phyloP scores from a whole-genome alignment of 495 filamentous ascomycete genomes.

The Penicillium robsamsonii region DNA sequence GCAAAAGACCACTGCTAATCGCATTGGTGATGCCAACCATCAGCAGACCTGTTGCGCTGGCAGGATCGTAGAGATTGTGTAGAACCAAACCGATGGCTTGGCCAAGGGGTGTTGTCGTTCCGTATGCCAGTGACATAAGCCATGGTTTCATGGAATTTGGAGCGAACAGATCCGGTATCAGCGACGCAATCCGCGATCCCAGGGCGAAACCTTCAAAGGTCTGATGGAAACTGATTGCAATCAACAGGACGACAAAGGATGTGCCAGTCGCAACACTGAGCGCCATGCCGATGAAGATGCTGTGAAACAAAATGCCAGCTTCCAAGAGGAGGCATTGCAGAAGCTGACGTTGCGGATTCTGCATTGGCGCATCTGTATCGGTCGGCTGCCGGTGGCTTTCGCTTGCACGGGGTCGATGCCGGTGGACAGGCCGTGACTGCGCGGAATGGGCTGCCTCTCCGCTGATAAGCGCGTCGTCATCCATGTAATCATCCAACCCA shows the following conservation, averaged over 20 bases:
- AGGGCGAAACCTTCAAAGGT: constrained; percentile 79
- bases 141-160: constrained; percentile 63
- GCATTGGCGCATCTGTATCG: constrained; percentile 26
- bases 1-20: constrained; percentile 77
- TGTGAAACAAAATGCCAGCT: constrained; percentile 83
- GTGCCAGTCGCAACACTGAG: constrained; percentile 78
- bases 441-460: constrained; percentile 10
- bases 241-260: constrained; percentile 73
- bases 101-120: constrained; percentile 84
- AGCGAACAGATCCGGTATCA: constrained; percentile 54
- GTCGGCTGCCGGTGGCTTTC: constrained; percentile 16
- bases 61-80: constrained; percentile 82
- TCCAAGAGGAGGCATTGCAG: constrained; percentile 79
- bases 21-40: constrained; percentile 94
- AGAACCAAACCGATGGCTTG: constrained; percentile 84
- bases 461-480: constrained; percentile 21
- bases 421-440: constrained; percentile 9
- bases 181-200: constrained; percentile 66
- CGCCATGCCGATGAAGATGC: constrained; percentile 87
- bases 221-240: constrained; percentile 82
- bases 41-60: constrained; percentile 74
- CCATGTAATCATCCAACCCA: constrained; percentile 29
- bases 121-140: constrained; percentile 95
- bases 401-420: constrained; percentile 17
- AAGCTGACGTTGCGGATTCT: constrained; percentile 57